phyloP scores from a whole-genome alignment of 2,329 filamentous ascomycete species.

The Aspergillus alliaceus region DNA sequence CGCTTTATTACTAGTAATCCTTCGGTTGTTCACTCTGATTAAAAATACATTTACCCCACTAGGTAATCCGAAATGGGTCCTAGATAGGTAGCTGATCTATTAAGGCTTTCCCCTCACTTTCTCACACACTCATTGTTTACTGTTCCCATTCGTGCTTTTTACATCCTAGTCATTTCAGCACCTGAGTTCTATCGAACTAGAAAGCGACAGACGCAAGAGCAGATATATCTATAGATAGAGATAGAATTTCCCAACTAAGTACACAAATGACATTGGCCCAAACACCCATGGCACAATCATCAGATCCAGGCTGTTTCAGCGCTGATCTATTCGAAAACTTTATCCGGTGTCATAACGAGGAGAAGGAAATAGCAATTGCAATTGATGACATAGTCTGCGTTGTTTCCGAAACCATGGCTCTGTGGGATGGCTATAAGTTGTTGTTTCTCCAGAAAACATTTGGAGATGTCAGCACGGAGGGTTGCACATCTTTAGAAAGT shows the following conservation, averaged over 20 bases:
- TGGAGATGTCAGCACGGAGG: not conserved
- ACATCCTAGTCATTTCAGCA: too few species aligned
- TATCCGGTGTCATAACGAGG: conserved; percentile 21
- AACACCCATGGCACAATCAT: not conserved
- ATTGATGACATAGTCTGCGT: conserved; percentile 27
- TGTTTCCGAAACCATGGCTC: conserved; percentile 9
- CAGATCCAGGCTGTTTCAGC: not conserved
- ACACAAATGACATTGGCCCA: not conserved
- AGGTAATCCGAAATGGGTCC: too few species aligned
- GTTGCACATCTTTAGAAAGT: conserved; percentile 12
- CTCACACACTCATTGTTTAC: too few species aligned
- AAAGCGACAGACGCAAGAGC: not conserved
- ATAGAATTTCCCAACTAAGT: not conserved
- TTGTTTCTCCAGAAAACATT: conserved; percentile 21
- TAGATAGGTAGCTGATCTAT: too few species aligned
- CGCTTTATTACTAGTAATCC: too few species aligned
- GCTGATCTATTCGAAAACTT: not conserved
- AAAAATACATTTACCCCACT: not conserved
- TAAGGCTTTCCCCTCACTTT: too few species aligned
- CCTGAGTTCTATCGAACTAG: too few species aligned
- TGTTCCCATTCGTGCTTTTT: too few species aligned
- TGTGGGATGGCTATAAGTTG: conserved; percentile 16
- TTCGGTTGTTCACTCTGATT: not conserved
- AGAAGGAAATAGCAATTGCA: conserved; percentile 15
- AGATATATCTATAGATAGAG: not conserved